A percentile compares a stretch with the other conserved stretches of the same genome.
Conservation (phyloP, 805 yeast species). For the Cyberlindnera japonica region DNA sequence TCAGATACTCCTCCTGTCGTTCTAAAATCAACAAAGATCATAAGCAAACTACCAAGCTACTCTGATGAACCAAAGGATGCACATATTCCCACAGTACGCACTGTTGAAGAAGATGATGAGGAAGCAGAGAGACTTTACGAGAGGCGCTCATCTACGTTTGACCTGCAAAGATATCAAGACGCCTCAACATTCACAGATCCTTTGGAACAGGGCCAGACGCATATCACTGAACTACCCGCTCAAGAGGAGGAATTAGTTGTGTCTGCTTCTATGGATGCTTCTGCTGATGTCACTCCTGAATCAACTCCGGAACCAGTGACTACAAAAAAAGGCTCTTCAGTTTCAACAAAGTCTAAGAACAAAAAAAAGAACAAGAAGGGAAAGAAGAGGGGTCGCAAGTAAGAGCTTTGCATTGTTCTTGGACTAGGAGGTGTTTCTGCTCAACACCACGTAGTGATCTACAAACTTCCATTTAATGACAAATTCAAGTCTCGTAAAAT, state of each 20-base stretch:
- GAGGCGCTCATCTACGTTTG: slow-evolving; percentile 32
- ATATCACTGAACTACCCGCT: too few species aligned
- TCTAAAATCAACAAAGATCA: slow-evolving; percentile 7
- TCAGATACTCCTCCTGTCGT: slow-evolving; percentile 4
- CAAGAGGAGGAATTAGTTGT: too few species aligned
- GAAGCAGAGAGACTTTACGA: slow-evolving; percentile 28
- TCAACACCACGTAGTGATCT: background rate
- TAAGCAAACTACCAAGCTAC: slow-evolving; percentile 27
- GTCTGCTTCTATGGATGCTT: too few species aligned
- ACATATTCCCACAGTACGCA: too few species aligned
- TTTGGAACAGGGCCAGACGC: too few species aligned
- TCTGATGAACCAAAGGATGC: slow-evolving; percentile 24
- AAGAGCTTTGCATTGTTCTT: background rate
- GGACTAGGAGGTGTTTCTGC: background rate
- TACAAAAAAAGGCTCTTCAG: slow-evolving; percentile 1
- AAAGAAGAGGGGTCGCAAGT: slow-evolving; percentile 11
- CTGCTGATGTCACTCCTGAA: slow-evolving; percentile 1
- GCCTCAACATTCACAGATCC: too few species aligned
- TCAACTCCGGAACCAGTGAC: slow-evolving; percentile 9
- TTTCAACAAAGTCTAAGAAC: slow-evolving; percentile 10
- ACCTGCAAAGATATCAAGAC: slow-evolving; percentile 22
- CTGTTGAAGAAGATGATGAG: too few species aligned
- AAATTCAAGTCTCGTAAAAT: too few species aligned
- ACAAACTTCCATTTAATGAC: too few species aligned
- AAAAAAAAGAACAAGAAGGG: slow-evolving; percentile 16